Conservation (phyloP, 2,329 filamentous ascomycete genomes). For the Incumbomyces lentus region DNA sequence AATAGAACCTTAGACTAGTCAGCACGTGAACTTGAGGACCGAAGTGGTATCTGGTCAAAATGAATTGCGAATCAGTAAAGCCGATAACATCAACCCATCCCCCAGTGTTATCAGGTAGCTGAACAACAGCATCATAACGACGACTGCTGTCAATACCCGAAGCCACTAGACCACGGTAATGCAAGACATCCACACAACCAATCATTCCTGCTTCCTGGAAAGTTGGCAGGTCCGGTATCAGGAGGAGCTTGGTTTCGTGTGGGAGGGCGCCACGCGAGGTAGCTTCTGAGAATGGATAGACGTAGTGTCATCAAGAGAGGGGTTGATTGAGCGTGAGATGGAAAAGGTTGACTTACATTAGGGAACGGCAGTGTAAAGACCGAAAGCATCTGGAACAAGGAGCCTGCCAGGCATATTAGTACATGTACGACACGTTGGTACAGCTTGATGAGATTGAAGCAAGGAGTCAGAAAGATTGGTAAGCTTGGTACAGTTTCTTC, state of each 20-base stretch:
- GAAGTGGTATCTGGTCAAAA: no score
- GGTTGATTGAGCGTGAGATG: neutral
- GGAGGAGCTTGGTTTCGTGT: slow-evolving; percentile 27
- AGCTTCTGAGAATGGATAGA: slow-evolving; percentile 54
- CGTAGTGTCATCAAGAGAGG: slow-evolving; percentile 44
- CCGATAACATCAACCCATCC: slow-evolving; percentile 20
- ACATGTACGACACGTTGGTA: neutral
- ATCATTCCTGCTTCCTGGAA: slow-evolving; percentile 27
- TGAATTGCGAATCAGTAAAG: slow-evolving; percentile 16
- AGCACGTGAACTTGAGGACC: no score
- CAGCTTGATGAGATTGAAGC: neutral
- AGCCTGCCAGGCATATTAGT: neutral
- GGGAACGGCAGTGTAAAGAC: neutral
- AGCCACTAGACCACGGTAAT: neutral
- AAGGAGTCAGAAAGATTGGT: slow-evolving; percentile 37
- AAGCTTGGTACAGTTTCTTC: slow-evolving; percentile 50
- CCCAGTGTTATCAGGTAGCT: slow-evolving; percentile 8
- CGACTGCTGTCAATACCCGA: slow-evolving; percentile 7
- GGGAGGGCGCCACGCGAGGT: slow-evolving; percentile 22
- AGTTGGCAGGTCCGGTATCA: slow-evolving; percentile 33
- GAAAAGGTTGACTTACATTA: neutral
- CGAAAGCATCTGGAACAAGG: neutral
- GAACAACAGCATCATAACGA: slow-evolving; percentile 15
- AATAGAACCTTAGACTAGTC: no score
- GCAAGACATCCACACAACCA: slow-evolving; percentile 32